These are phyloP conservation scores for Exserohilum rostratum DNA, from an alignment of 2,329 filamentous ascomycete genomes.

Conservation along the genomic window DNA sequence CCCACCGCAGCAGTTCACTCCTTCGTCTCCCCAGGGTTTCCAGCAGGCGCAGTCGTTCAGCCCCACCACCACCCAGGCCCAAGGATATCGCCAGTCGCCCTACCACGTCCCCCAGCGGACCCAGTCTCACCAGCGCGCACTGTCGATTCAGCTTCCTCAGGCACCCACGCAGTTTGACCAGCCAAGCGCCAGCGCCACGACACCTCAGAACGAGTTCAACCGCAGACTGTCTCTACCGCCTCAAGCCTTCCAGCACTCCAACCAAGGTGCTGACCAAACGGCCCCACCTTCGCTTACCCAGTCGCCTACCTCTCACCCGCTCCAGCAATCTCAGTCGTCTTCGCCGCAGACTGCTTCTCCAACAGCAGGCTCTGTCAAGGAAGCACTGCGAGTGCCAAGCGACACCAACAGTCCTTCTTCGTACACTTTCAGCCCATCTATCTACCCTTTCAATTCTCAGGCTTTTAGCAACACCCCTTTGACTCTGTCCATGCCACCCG, in stretches of 20 bases:
- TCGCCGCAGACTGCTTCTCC: conserved; percentile 36
- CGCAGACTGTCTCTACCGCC: conserved; percentile 55
- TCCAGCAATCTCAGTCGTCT: conserved; percentile 24
- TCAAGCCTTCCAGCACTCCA: conserved; percentile 30
- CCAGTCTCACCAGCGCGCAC: conserved; percentile 50
- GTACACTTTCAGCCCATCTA: conserved; percentile 26
- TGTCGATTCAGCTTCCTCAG: conserved; percentile 54
- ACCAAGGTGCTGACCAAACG: conserved; percentile 20
- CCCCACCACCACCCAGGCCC: conserved; percentile 29
- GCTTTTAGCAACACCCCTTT: conserved; percentile 52
- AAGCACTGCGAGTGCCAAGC: conserved; percentile 27
- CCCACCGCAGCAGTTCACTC: conserved; percentile 42
- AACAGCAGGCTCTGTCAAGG: conserved; percentile 27
- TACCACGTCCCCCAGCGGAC: conserved; percentile 53
- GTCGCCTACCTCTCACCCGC: conserved; percentile 25
- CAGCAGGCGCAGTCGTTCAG: conserved; percentile 27
- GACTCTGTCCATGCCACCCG: conserved; percentile 57
- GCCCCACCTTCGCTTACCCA: conserved; percentile 29
- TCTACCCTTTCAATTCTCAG: conserved; percentile 36
- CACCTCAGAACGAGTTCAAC: conserved; percentile 34
- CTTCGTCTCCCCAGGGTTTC: conserved; percentile 33
- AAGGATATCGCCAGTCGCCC: conserved; percentile 51
- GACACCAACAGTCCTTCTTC: conserved; percentile 30
- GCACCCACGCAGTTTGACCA: conserved; percentile 40
- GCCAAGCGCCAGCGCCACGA: conserved; percentile 21